Base-by-base conservation (phyloP, 768 basidiomycete genomes). In the Sarcomyxa edulis region DNA sequence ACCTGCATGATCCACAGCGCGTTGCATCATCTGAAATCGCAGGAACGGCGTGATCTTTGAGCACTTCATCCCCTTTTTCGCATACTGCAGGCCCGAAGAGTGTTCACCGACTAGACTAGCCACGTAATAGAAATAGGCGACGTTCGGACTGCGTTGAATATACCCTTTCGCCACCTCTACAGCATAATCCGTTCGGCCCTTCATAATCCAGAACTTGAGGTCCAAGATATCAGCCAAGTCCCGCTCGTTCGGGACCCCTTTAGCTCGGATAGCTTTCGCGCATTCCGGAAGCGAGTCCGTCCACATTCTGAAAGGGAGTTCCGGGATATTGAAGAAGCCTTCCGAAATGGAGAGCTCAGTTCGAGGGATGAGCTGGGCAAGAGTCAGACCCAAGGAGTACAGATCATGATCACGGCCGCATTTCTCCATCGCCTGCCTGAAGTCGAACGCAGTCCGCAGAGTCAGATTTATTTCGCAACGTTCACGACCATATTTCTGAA, bases 211-310 rank as follows among this genome's bases (percentile, higher is more conserved):
- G 50, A 56, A 75, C 50, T 83, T 82, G 59, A 80, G 71, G 23
- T 83, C 79, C 19, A 84, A 54, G 44, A 83, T 74, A 50, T 82
- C 79, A 0, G 81, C 81, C 12, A 65, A 48, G 51, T 81, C 77
- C 18, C 46, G 53, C 39, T 80, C 73, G 4, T 49, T 47, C 0
- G 64, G 50, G 9, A 53, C 55, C 12, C 62, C 64, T 38, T 56
- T 60, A 22, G 50, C 57, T 8, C 78, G 69, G 25, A 83, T 69
- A 18, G 71, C 78, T 16, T 63, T 63, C 6, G 81, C 79, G 48
- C 78, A 78, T n/a, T 65, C 56, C 3, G 81, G 78, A 5, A 84
- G 57, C 1, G 78, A 59, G 44, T 83, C 79, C 5, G 60, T 48
- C 71, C 72, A 84, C 57, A 64, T 65, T 20, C 42, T 68, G 58